These are phyloP conservation scores for Acephala macrosclerotiorum DNA, from an alignment of 2,329 filamentous ascomycete genomes.

Conservation along the genomic window DNA sequence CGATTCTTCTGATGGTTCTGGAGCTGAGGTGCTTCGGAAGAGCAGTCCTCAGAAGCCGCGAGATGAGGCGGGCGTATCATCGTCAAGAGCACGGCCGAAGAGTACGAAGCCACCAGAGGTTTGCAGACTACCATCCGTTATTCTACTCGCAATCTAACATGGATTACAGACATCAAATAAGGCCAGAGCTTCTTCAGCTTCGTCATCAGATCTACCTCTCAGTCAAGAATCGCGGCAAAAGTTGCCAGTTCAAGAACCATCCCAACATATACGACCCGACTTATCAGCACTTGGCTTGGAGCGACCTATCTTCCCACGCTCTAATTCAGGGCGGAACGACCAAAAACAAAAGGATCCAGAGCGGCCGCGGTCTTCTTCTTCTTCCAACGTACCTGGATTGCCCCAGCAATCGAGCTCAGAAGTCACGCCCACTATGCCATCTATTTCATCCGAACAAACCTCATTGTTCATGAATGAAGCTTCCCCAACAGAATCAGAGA, in stretches of 20 bases:
- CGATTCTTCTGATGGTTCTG: background rate
- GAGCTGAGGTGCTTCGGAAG: background rate
- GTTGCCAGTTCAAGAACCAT: background rate
- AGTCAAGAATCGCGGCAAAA: background rate
- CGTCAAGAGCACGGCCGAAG: background rate
- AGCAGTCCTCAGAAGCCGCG: background rate
- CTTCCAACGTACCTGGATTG: background rate
- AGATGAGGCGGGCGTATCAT: background rate
- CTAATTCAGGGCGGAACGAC: background rate
- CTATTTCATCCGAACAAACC: background rate
- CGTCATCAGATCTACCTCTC: background rate
- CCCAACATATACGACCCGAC: background rate
- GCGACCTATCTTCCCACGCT: background rate
- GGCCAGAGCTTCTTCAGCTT: background rate
- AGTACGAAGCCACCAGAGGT: background rate
- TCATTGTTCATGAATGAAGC: background rate
- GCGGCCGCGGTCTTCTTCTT: background rate
- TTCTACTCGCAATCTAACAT: background rate
- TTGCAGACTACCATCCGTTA: background rate
- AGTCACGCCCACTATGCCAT: background rate
- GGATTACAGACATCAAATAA: background rate
- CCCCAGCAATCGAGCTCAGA: background rate
- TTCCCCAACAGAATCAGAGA: background rate
- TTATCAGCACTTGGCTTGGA: background rate
- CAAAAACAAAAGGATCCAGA: background rate